Percentiles rank a stretch among this genome's conserved stretches.
phyloP scores from a whole-genome alignment of 768 basidiomycete species.

The Tricholoma matsutake region DNA sequence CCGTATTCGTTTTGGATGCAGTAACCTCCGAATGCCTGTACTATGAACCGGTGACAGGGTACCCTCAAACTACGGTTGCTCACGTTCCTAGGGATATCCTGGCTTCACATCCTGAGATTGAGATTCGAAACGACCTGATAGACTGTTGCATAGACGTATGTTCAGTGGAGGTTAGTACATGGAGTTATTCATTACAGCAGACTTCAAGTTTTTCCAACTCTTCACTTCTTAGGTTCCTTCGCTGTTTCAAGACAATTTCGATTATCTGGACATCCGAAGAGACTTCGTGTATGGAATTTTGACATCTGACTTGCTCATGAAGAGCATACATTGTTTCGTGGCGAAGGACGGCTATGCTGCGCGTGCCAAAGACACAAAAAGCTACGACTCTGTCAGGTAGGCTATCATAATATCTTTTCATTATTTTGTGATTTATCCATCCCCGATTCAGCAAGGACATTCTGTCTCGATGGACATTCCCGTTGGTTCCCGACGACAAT shows the following conservation, averaged over 20 bases:
- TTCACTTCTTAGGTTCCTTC: constrained; percentile 73
- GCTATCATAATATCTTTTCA: constrained; percentile 7
- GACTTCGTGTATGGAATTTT: constrained; percentile 95
- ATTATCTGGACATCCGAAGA: constrained; percentile 86
- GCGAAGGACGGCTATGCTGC: constrained; percentile 90
- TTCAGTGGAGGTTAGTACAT: constrained; percentile 72
- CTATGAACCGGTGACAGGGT: constrained; percentile 73
- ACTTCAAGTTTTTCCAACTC: background rate
- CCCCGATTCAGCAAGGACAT: constrained; percentile 77
- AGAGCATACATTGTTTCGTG: constrained; percentile 89
- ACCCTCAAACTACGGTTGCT: constrained; percentile 59
- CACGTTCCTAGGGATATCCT: constrained; percentile 79
- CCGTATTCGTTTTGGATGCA: constrained; percentile 76
- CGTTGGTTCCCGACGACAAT: constrained; percentile 92
- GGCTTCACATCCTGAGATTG: constrained; percentile 70
- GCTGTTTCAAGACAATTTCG: constrained; percentile 97
- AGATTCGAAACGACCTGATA: constrained; percentile 84
- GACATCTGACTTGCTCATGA: constrained; percentile 91
- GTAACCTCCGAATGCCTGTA: constrained; percentile 79
- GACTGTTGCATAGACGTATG: constrained; percentile 92
- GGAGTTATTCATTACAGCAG: background rate
- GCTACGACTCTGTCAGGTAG: constrained; percentile 87
- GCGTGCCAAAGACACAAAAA: constrained; percentile 88
- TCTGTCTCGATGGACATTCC: constrained; percentile 91
- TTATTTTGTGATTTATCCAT: background rate